Base-by-base conservation (phyloP, 1,284 basidiomycete genomes). In the Cryptococcus wingfieldii region DNA sequence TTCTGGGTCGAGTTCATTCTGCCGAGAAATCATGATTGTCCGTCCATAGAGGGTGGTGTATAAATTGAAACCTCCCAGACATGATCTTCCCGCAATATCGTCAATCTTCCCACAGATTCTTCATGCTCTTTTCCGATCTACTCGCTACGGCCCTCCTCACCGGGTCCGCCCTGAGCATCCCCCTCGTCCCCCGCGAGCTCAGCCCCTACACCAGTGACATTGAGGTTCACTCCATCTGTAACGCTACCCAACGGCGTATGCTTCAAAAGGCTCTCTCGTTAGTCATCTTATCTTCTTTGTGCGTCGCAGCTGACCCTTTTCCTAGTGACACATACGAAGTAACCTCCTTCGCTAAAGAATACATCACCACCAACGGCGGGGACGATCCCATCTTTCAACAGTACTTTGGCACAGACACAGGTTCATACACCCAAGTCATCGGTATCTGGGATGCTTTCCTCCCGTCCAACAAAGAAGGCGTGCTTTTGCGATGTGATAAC, bases 401-500 rank as follows among this genome's bases (percentile, higher is more conserved):
- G 31, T 79, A 78, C 69, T 79, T 78, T 60, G 78, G 78, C 23
- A 64, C 46, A 31, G 63, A 63, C 14, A 51, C 59, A 13, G 56
- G 56, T 16, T 67, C 66, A 8, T 71, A 65, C 52, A 57, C 68
- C n/a, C 59, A 69, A 2, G 72, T 65, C 14, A 38, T 75, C 4
- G 76, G 77, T 10, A 67, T 71, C 18, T 76, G 64, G 53, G 66
- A 73, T 12, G 60, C 67, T 9, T 51, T 78, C n/a, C 54, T 78
- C 45, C 47, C 49, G 31, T 53, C 52, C 7, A 71, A 75, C 68
- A 76, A 77, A 63, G 48, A 64, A 8, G 72, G 70, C 18, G 68
- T 72, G 3, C 19, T 74, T 1, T 48, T 78, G 37, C 67, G 78
- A 49, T 79, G 79, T 59, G 78, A 80, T 57, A 63, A 80, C 61